These are phyloP conservation scores for Penicillium sp. DNA, from an alignment of 2,329 filamentous ascomycete species.

Conservation along the genomic window DNA sequence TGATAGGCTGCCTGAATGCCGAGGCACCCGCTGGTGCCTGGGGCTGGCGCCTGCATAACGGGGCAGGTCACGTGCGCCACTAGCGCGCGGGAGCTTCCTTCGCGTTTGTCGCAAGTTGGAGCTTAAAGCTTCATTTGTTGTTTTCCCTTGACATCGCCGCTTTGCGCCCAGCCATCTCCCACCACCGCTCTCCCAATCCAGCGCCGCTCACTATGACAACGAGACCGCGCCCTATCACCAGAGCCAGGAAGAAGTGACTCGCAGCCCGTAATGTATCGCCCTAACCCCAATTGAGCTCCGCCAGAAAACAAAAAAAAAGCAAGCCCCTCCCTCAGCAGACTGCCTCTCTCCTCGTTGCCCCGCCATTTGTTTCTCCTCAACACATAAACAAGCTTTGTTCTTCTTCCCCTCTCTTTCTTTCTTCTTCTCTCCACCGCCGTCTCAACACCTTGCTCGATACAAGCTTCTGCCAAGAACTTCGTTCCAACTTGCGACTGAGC, in stretches of 20 bases:
- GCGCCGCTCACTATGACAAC: constrained; percentile 7
- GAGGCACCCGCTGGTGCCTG: background rate
- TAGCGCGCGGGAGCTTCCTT: constrained; percentile 3
- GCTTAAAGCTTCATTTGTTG: constrained; percentile 8
- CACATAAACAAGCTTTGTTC: background rate
- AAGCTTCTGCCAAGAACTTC: background rate
- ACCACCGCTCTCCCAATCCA: background rate
- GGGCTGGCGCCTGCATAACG: background rate
- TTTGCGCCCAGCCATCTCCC: constrained; percentile 7
- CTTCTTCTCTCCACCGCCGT: background rate
- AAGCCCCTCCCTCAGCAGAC: background rate
- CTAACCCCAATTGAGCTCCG: constrained; percentile 8
- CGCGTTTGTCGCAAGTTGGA: background rate
- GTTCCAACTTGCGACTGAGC: background rate
- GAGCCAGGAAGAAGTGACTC: background rate
- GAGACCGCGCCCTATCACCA: background rate
- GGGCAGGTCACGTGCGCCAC: background rate
- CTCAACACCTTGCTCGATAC: background rate
- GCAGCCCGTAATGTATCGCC: constrained; percentile 6
- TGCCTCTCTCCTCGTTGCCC: background rate
- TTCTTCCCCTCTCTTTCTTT: background rate
- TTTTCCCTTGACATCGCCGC: background rate
- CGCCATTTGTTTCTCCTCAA: background rate
- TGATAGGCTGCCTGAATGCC: too few species aligned
- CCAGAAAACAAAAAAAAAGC: background rate